phyloP scores from a whole-genome alignment of 2,329 filamentous ascomycete genomes.

The Claviceps capensis region DNA sequence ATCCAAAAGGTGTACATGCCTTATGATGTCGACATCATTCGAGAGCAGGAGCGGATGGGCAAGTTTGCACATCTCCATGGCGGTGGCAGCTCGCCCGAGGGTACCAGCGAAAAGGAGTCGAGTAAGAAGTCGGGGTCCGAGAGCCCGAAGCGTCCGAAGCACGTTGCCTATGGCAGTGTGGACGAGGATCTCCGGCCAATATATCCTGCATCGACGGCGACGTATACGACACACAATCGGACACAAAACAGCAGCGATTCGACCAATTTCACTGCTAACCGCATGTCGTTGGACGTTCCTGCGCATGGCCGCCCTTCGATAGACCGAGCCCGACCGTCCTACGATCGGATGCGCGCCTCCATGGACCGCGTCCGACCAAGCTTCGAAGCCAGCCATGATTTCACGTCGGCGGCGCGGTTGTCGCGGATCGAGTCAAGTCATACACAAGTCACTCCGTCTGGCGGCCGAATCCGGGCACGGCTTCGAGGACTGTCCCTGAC shows the following conservation, averaged over 20 bases:
- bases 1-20: constrained; percentile 91
- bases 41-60: constrained; percentile 76
- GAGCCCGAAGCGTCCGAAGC: constrained; percentile 41
- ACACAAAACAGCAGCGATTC: constrained; percentile 90
- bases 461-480: constrained; percentile 20
- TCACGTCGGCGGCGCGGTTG: constrained; percentile 78
- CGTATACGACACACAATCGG: constrained; percentile 60
- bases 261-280: constrained; percentile 69
- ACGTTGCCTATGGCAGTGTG: constrained; percentile 46
- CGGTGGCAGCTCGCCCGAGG: constrained; percentile 22
- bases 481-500: constrained; percentile 30
- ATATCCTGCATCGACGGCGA: constrained; percentile 82
- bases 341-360: constrained; percentile 71
- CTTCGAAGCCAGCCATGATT: constrained; percentile 80
- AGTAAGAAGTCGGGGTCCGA: constrained; percentile 39
- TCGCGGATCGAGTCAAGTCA: constrained; percentile 68
- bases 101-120: constrained; percentile 23
- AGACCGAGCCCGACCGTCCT: constrained; percentile 67
- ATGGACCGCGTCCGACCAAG: constrained; percentile 76
- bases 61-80: constrained; percentile 57
- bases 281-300: constrained; percentile 34
- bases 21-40: constrained; percentile 86
- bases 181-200: constrained; percentile 87
- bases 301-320: constrained; percentile 37
- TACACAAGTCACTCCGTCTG: constrained; percentile 20